Percentiles rank a stretch among this genome's conserved stretches.
These are phyloP conservation scores for Penicillium lagena DNA, from an alignment of 495 filamentous ascomycete genomes.

Conservation along the genomic window DNA sequence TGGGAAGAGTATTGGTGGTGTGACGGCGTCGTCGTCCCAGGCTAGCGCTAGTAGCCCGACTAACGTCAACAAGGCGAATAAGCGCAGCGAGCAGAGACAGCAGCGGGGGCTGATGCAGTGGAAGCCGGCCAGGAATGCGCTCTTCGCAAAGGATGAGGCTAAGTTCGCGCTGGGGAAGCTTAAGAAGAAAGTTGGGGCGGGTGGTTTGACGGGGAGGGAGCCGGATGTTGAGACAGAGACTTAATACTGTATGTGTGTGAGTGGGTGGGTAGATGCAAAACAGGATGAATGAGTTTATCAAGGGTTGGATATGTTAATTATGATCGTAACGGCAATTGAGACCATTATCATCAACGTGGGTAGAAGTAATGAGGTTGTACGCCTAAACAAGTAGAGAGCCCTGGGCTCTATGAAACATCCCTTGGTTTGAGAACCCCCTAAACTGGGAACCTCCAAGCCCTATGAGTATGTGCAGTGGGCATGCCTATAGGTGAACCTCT, in stretches of 20 bases:
- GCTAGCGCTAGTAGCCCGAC: slow-evolving; percentile 7
- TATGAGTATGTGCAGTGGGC: too few species aligned
- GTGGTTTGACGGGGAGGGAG: slow-evolving; percentile 42
- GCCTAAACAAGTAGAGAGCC: too few species aligned
- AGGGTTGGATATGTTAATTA: too few species aligned
- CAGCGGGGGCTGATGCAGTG: slow-evolving; percentile 50
- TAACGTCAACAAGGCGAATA: slow-evolving; percentile 29
- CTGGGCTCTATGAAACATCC: too few species aligned
- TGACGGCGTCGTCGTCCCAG: slow-evolving; percentile 7
- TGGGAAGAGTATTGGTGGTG: background rate
- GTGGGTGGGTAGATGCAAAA: too few species aligned
- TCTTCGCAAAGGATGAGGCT: slow-evolving; percentile 46
- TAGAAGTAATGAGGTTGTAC: too few species aligned
- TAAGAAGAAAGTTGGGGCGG: slow-evolving; percentile 37
- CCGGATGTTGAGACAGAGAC: slow-evolving; percentile 51
- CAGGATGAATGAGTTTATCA: background rate
- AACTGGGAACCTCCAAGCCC: too few species aligned
- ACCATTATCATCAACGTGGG: too few species aligned
- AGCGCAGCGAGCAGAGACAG: slow-evolving; percentile 43
- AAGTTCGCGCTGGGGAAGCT: slow-evolving; percentile 42
- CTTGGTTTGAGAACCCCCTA: background rate
- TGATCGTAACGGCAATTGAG: too few species aligned
- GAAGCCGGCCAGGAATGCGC: slow-evolving; percentile 47
- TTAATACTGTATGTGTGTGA: slow-evolving; percentile 14
- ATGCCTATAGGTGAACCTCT: too few species aligned